Base-by-base conservation (phyloP, 2,329 filamentous ascomycete genomes). In the Aspergillus sp. region DNA sequence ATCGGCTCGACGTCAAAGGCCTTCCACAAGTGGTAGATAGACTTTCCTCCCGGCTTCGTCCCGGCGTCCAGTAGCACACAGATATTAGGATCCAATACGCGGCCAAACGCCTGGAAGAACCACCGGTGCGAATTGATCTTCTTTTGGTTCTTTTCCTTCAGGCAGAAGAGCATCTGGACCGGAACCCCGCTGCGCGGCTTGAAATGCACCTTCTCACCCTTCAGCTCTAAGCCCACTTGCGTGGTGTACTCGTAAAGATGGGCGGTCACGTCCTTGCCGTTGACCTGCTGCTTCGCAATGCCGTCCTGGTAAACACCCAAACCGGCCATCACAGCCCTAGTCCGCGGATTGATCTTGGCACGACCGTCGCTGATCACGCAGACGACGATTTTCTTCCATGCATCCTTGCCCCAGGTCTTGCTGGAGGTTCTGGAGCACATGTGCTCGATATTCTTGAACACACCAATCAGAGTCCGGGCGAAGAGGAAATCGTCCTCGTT, bases 91-190 rank as follows among this genome's bases (percentile, higher is more conserved):
- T 96, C 82, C 27, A 98, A 66, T 3, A 96, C 83, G 14, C 80
- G 76, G 19, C 91, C 91, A 57, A 98, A 98, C 0, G 89, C 91
- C 48, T 93, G 82, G 72, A 98, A 98, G 67, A 98, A 96, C 91
- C 91, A 98, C 57, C 91, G 73, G 60, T 98, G 91, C 0, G 91
- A 96, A 58, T 98, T 98, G 74, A 98, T 98, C 72, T 98, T 98
- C 71, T 98, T 98, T 67, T 95, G 88, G 57, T 98, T 98, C 75
- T 95, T 96, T 57, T 98, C 91, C 68, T 98, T 98, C 40, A 98
- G 63, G 59, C 91, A 98, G 69, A 98, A 98, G 4, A 98, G 75
- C 68, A 98, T 82, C 65, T 98, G 91, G 2, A 98, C 84, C 0
- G 91, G 89, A 41, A 91, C 86, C 39, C 82, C 75, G 4, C 72